phyloP scores from a whole-genome alignment of 176 grass and related monocot species.

The Triticum timopheevii region DNA sequence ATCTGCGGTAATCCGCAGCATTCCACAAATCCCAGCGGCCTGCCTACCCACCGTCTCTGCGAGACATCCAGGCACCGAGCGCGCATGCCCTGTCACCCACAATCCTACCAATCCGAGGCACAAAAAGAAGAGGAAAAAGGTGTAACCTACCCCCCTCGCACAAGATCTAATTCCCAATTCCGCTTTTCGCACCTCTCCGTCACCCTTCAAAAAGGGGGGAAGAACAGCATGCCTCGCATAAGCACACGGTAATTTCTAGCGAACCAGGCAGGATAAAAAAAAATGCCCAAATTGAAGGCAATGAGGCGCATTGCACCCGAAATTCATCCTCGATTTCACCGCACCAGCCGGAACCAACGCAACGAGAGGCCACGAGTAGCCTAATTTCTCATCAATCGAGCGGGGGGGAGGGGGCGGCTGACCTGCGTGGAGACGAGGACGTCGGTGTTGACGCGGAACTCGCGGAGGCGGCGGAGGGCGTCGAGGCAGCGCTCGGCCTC shows the following conservation, averaged over 20 bases:
- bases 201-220: not conserved
- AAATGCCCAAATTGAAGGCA: not conserved
- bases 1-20: not conserved
- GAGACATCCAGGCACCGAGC: not conserved
- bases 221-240: not conserved
- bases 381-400: not conserved
- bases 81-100: not conserved
- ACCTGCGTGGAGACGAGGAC: slow-evolving; percentile 93
- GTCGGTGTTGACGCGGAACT: slow-evolving; percentile 71
- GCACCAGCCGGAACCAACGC: not conserved
- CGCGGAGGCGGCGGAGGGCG: slow-evolving; percentile 65
- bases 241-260: not conserved
- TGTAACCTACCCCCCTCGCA: not conserved
- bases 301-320: not conserved
- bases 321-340: not conserved
- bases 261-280: not conserved
- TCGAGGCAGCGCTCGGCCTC: slow-evolving; percentile 88
- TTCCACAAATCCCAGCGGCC: not conserved
- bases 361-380: not conserved
- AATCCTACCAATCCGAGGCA: not conserved
- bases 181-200: not conserved
- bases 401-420: not conserved
- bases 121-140: not conserved
- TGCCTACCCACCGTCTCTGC: not conserved
- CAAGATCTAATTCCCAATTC: slow-evolving; percentile 37